phyloP scores from a whole-genome alignment of 805 yeast genomes.

The Schwanniomyces sp. region DNA sequence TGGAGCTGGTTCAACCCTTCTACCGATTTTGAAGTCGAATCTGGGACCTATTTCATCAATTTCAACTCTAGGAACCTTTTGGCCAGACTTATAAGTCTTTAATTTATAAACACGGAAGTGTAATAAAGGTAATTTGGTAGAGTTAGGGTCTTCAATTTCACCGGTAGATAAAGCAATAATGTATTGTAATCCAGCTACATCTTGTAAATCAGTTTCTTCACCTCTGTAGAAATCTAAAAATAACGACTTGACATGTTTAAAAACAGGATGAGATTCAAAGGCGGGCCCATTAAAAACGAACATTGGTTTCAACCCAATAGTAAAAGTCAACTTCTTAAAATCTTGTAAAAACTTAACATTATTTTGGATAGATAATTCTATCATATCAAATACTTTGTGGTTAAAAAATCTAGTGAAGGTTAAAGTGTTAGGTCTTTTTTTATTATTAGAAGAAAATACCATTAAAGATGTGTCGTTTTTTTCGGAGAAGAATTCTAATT shows the following conservation, averaged over 20 bases:
- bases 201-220: conserved; percentile 75
- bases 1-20: conserved; percentile 77
- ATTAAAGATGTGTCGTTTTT: conserved; percentile 89
- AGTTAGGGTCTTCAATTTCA: conserved; percentile 73
- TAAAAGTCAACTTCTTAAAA: conserved; percentile 77
- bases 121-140: conserved; percentile 71
- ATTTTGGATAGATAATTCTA: conserved; percentile 75
- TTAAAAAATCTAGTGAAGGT: conserved; percentile 90
- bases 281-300: conserved; percentile 89
- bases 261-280: conserved; percentile 86
- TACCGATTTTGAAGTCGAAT: conserved; percentile 87
- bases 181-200: conserved; percentile 93
- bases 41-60: conserved; percentile 95
- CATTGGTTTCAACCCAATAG: conserved; percentile 91
- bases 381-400: conserved; percentile 88
- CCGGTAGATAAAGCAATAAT: conserved; percentile 79
- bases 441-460: conserved; percentile 76
- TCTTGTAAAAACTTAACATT: conserved; percentile 71
- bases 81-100: conserved; percentile 78
- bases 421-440: conserved; percentile 90
- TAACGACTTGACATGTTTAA: conserved; percentile 79
- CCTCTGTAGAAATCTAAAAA: conserved; percentile 91
- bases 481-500: conserved; percentile 89
- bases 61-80: conserved; percentile 91
- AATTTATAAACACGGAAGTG: conserved; percentile 89